Evolutionary conservation across 306 rosid species (phyloP).

Genomic region (barrel medic (Medicago truncatula)): DNA sequence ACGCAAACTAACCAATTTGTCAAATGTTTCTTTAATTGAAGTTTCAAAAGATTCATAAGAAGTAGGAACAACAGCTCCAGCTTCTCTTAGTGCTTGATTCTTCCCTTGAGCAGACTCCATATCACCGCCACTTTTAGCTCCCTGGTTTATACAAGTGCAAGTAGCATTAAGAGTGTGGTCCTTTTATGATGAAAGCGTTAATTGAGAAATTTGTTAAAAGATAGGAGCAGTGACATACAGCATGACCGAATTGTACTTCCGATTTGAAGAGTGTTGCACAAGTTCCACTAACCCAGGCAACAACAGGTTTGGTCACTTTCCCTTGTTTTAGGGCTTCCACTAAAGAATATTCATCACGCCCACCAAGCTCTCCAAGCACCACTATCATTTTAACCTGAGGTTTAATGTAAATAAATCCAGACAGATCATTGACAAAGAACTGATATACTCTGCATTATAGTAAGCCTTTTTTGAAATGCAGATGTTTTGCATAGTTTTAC

Average conservation of each 20-base stretch:
- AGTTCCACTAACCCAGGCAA: conserved; percentile 99
- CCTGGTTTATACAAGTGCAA: conserved; percentile 56
- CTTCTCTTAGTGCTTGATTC: conserved; percentile 92
- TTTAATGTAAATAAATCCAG: conserved; percentile 44
- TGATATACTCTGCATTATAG: conserved; percentile 19
- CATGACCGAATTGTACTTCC: conserved; percentile 99
- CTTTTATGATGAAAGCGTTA: conserved; percentile 28
- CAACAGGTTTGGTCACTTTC: conserved; percentile 90
- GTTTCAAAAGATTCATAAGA: conserved; percentile 88
- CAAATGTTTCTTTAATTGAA: conserved; percentile 82
- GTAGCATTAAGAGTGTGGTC: conserved; percentile 39
- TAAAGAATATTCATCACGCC: conserved; percentile 92
- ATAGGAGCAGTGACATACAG: conserved; percentile 67
- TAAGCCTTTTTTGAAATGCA: conserved; percentile 12
- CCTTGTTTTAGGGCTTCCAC: conserved; percentile 97
- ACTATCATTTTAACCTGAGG: conserved; percentile 92
- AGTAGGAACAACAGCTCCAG: conserved; percentile 97
- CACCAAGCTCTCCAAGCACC: conserved; percentile 99
- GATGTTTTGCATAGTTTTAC: conserved; percentile 35
- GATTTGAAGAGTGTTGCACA: conserved; percentile 98
- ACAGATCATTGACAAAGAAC: conserved; percentile 29
- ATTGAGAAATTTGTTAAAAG: conserved; percentile 36
- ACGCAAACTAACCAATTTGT: conserved; percentile 71
- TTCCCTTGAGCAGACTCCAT: conserved; percentile 98
- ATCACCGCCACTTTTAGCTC: conserved; percentile 99